Percentiles rank a stretch among this genome's conserved stretches.
Evolutionary conservation across 257 asterid genomes (phyloP).

Genomic region (Anisodus tanguticus): DNA sequence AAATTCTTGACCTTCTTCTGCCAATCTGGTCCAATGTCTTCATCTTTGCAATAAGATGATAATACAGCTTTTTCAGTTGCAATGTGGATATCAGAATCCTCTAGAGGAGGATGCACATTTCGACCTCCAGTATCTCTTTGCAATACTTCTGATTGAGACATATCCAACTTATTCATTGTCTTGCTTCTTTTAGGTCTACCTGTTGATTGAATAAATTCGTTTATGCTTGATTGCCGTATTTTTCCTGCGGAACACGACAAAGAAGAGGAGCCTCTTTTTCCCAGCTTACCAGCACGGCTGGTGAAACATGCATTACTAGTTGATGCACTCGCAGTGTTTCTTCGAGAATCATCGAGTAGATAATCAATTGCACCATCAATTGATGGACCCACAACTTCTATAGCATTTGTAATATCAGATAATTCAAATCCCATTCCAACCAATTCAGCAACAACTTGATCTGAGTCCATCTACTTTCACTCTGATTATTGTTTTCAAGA

Average conservation of each 20-base stretch:
- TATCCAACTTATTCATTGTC: slow-evolving; percentile 29
- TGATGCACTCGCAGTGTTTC: slow-evolving; percentile 46
- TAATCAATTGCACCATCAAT: slow-evolving; percentile 62
- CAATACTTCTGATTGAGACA: slow-evolving; percentile 33
- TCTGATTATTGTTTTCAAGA: not conserved
- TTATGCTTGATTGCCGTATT: slow-evolving; percentile 61
- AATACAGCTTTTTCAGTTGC: slow-evolving; percentile 24
- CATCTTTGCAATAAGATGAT: slow-evolving; percentile 40
- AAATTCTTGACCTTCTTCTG: slow-evolving; percentile 46
- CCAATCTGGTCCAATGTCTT: slow-evolving; percentile 58
- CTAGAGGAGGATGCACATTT: slow-evolving; percentile 33
- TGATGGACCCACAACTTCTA: slow-evolving; percentile 66
- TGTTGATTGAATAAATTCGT: slow-evolving; percentile 45
- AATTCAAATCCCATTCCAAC: slow-evolving; percentile 74
- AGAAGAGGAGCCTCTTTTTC: slow-evolving; percentile 48
- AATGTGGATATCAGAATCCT: slow-evolving; percentile 30
- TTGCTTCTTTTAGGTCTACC: slow-evolving; percentile 48
- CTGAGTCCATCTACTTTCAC: slow-evolving; percentile 37
- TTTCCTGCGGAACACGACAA: slow-evolving; percentile 41
- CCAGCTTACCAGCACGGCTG: slow-evolving; percentile 33
- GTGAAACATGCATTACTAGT: slow-evolving; percentile 37
- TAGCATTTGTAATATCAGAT: slow-evolving; percentile 54
- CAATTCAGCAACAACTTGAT: slow-evolving; percentile 59
- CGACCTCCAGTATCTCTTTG: slow-evolving; percentile 34
- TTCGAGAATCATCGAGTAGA: slow-evolving; percentile 54